Percentiles rank a stretch among this genome's conserved stretches.
phyloP scores from a whole-genome alignment of 805 yeast species.

The Suhomyces prunicola region DNA sequence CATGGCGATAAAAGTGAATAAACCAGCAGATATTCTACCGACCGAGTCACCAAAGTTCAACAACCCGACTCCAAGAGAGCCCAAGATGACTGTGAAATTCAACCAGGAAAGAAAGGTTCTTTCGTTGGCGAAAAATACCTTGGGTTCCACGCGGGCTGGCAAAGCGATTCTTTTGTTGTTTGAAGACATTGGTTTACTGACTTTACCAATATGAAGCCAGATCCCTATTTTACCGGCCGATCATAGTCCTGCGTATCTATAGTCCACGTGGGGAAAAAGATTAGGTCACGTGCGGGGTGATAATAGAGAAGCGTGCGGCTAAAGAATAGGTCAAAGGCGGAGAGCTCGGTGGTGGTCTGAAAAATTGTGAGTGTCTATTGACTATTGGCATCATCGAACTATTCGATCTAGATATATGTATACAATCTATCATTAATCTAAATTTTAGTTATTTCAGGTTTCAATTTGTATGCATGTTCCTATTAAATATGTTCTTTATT shows the following conservation, averaged over 20 bases:
- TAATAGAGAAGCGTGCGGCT: not conserved
- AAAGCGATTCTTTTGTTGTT: slow-evolving; percentile 82
- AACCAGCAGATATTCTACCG: slow-evolving; percentile 89
- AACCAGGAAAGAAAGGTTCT: slow-evolving; percentile 98
- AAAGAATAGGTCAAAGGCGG: too few species aligned
- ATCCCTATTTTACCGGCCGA: not conserved
- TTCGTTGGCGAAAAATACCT: slow-evolving; percentile 97
- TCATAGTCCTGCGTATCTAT: not conserved
- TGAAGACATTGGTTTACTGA: slow-evolving; percentile 27
- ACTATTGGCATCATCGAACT: too few species aligned
- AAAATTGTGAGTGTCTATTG: too few species aligned
- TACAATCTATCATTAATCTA: too few species aligned
- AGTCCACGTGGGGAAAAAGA: not conserved
- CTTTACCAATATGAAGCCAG: not conserved
- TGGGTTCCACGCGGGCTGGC: slow-evolving; percentile 98
- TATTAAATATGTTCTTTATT: too few species aligned
- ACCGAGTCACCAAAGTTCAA: slow-evolving; percentile 93
- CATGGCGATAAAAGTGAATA: slow-evolving; percentile 96
- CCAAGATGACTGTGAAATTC: slow-evolving; percentile 96
- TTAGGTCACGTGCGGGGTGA: not conserved
- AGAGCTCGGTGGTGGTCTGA: too few species aligned
- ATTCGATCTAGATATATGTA: too few species aligned
- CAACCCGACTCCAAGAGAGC: slow-evolving; percentile 94
- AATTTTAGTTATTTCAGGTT: too few species aligned
- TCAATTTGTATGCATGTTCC: too few species aligned